Base-by-base conservation (phyloP, 352 stramenopile genomes). In the Globisporangium cylindrosporum region DNA sequence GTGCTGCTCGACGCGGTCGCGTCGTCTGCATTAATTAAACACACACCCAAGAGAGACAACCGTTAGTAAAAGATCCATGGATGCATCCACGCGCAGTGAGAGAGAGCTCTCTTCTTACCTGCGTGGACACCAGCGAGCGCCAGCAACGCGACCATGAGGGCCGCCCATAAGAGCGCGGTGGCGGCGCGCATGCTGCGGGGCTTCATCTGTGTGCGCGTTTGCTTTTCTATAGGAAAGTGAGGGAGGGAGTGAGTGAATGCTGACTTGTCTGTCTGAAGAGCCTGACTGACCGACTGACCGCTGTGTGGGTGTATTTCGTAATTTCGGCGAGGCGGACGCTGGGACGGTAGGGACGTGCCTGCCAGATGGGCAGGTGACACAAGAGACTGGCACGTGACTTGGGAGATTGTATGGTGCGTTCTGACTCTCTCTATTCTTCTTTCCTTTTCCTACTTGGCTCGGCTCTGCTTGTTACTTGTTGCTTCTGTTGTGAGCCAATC, bases 371-470 rank as follows among this genome's bases (percentile, higher is more conserved):
- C 41, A 49, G 41, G 41, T 49, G 41, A n/a, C 41, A 49, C 41
- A 49, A 49, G 41, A 48, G 41, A 49, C 38, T 20, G 38, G 38
- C 38, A 14, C 38, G 38, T 48, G 38, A 48, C 15, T 49, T 49
- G 58, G 58, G 3, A 22, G 10, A 3, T 63, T 63, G 36, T 63
- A 38, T 63, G 58, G 6, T 15, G 22, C 2, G 58, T 14, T 51
- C 58, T 63, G 58, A 63, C 57, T 62, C 58, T 62, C 57, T 32
- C 56, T 46, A 54, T 20, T 24, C 20, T 38, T 29, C 22, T 29
- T 59, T n/a, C 54, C 41, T 24, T 24, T 32, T 59, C 38, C 14
- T 48, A 10, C 36, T 43, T 43, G 36, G 34, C 34, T 41, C 3
- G 34, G 34, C 10, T 41, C 34, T 41, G 27, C 27, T 32, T 32